These are phyloP conservation scores for Darksidea phi DNA, from an alignment of 495 filamentous ascomycete species.

Conservation along the genomic window DNA sequence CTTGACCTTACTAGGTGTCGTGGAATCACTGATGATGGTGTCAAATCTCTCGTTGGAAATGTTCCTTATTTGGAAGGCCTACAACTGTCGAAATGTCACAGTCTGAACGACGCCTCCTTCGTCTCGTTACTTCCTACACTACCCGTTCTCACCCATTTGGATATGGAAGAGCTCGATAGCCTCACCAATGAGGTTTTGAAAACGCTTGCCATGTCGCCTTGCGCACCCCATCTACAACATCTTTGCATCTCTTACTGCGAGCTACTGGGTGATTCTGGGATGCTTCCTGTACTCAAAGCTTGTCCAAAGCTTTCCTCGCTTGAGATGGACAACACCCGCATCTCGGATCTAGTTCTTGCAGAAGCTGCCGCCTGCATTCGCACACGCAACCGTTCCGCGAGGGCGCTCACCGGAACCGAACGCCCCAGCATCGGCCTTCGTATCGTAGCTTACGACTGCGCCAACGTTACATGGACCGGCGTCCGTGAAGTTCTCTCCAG, in stretches of 20 bases:
- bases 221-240: constrained; percentile 67
- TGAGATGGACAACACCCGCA: constrained; percentile 91
- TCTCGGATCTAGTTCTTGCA: constrained; percentile 81
- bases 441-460: constrained; percentile 87
- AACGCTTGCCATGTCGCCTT: constrained; percentile 71
- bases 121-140: constrained; percentile 69
- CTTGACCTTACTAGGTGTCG: constrained; percentile 80
- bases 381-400: constrained; percentile 54
- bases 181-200: constrained; percentile 73
- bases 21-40: constrained; percentile 65
- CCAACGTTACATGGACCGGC: constrained; percentile 88
- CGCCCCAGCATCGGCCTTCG: constrained; percentile 60
- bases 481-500: constrained; percentile 80
- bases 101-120: constrained; percentile 71
- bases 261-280: constrained; percentile 75
- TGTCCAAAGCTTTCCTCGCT: constrained; percentile 68
- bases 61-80: constrained; percentile 80
- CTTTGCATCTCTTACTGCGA: constrained; percentile 90
- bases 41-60: constrained; percentile 66
- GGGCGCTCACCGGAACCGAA: constrained; percentile 42
- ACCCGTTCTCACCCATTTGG: constrained; percentile 77
- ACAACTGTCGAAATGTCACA: constrained; percentile 69
- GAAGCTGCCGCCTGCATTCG: constrained; percentile 79
- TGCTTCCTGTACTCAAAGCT: constrained; percentile 76
- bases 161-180: constrained; percentile 79